These are phyloP conservation scores for Penicillium argentinense DNA, from an alignment of 495 filamentous ascomycete species.

Conservation along the genomic window DNA sequence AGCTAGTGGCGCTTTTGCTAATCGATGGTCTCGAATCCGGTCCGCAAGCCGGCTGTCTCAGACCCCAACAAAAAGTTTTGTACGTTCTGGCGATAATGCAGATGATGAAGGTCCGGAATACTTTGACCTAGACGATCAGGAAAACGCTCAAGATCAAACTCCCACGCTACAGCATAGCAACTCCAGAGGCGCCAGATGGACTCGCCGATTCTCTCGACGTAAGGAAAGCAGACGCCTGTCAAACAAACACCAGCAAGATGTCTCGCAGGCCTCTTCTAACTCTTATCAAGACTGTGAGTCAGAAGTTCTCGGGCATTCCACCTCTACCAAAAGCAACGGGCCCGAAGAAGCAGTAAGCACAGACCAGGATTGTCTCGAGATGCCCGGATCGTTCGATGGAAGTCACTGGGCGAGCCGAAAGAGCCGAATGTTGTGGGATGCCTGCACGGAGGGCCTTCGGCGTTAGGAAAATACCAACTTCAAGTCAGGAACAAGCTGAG, in stretches of 20 bases:
- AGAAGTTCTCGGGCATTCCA: constrained; percentile 6
- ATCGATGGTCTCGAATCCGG: constrained; percentile 7
- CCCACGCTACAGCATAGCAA: constrained; percentile 6
- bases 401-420: constrained; percentile 28
- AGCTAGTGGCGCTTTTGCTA: neutral
- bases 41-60: neutral
- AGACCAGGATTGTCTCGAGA: constrained; percentile 31
- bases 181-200: constrained; percentile 16
- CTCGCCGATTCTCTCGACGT: constrained; percentile 13
- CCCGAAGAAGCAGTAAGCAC: constrained; percentile 20
- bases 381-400: constrained; percentile 28
- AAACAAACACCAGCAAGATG: constrained; percentile 7
- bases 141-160: constrained; percentile 9
- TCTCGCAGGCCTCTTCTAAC: constrained; percentile 12
- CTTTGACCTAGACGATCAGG: neutral
- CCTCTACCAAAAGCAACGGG: constrained; percentile 16
- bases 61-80: too few relatives aligned
- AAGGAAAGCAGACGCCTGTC: constrained; percentile 14
- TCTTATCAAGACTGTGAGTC: constrained; percentile 13
- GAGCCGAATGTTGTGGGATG: constrained; percentile 17
- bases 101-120: constrained; percentile 6
- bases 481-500: neutral
- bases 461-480: constrained; percentile 3
- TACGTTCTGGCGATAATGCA: neutral
- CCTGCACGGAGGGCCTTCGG: constrained; percentile 1